Evolutionary conservation across 805 yeast genomes (phyloP).

Genomic region (Blastobotrys peoriensis): DNA sequence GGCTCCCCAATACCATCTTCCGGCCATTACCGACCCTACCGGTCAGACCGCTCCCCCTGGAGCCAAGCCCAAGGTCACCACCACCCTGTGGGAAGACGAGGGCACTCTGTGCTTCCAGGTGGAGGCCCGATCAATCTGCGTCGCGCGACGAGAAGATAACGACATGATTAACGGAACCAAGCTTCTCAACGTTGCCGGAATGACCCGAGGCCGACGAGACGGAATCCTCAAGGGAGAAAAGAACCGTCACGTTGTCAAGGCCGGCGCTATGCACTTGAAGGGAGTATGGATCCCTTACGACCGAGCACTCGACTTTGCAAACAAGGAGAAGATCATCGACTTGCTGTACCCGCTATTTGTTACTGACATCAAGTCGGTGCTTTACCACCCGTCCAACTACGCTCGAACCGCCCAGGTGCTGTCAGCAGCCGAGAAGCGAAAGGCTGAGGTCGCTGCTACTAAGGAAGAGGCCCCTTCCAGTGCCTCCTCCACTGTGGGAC

Average conservation of each 20-base stretch:
- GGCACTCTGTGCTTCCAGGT: slow-evolving; percentile 80
- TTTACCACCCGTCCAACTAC: slow-evolving; percentile 27
- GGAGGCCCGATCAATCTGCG: slow-evolving; percentile 74
- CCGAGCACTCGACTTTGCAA: slow-evolving; percentile 75
- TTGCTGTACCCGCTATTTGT: slow-evolving; percentile 64
- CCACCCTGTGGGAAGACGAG: slow-evolving; percentile 91
- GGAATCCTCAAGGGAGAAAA: slow-evolving; percentile 76
- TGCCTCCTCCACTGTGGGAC: slow-evolving; percentile 8
- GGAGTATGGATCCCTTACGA: slow-evolving; percentile 91
- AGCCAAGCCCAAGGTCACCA: slow-evolving; percentile 56
- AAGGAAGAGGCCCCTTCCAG: slow-evolving; percentile 5
- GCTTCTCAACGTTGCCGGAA: slow-evolving; percentile 73
- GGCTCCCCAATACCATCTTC: slow-evolving; percentile 13
- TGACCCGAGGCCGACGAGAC: slow-evolving; percentile 86
- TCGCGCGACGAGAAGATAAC: slow-evolving; percentile 77
- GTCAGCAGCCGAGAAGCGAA: slow-evolving; percentile 29
- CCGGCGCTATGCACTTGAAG: slow-evolving; percentile 81
- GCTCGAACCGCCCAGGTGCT: slow-evolving; percentile 30
- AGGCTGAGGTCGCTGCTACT: slow-evolving; percentile 15
- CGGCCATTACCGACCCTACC: slow-evolving; percentile 33
- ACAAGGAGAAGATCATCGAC: slow-evolving; percentile 68
- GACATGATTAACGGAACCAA: slow-evolving; percentile 85
- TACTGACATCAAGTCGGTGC: slow-evolving; percentile 46
- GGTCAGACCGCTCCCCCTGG: slow-evolving; percentile 36
- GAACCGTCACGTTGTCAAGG: slow-evolving; percentile 72